Evolutionary conservation across 164 flowering plant species (phyloP), one percentile per base, ranked within the genome.

Genomic region (Aristolochia fimbriata): DNA sequence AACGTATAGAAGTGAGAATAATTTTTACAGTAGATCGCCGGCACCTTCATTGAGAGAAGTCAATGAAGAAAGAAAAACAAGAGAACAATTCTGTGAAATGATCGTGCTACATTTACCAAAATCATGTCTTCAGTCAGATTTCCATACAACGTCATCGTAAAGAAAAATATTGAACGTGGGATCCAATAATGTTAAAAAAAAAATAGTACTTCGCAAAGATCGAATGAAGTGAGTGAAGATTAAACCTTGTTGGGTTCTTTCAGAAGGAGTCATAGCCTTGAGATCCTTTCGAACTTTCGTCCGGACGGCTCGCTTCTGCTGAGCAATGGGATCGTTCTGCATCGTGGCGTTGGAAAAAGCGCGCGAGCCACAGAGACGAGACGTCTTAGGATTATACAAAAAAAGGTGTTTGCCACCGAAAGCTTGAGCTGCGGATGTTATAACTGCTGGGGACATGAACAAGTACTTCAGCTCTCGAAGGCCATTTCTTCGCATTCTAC

Each of bases 171-270:
- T 3, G 15, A n/a, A 15, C 43, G 6, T 45, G 17, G 22, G n/a
- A 13, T 21, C 52, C 0, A 15, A 15, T 12, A 6, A 48, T 4
- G 13, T 37, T 12, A 47, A 14, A 19, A 16, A n/a, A 12, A 14
- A 21, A 57, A 20, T 4, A 30, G 9, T 14, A 27, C 30, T 27
- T 27, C 5, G 30, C 30, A 2, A 27, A 27, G 30, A 27, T 7
- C 15, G 8, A 20, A 16, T 15, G 30, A 27, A 27, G 50, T 21
- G 61, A n/a, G 37, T 21, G 45, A 23, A 25, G 62, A 47, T 19
- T 57, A 31, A 7, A 84, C 97, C 97, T 84, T 90, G 74, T 46
- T 74, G 77, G 58, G 83, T 70, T 74, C 87, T 77, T 41, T 73
- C 76, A 0, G 70, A 20, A 8, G 88, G 81, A 55, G 78, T 82